Evolutionary conservation across 208 protist species (phyloP).

Genomic region (Acanthamoeba lenticulata): DNA sequence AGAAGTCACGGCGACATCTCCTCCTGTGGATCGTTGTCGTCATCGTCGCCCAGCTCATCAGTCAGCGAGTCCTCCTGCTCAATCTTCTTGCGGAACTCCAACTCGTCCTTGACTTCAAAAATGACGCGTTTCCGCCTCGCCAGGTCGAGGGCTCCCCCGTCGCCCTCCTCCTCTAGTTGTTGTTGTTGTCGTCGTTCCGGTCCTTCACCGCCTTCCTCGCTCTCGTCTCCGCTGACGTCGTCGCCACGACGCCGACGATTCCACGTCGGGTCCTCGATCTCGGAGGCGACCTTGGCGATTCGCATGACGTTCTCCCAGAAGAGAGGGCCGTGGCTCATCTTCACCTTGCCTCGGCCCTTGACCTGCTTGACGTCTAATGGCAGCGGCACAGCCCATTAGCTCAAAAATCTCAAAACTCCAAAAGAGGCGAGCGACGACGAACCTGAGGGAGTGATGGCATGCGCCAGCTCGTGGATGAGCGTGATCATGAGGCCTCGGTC

Average conservation of each 20-base stretch:
- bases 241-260: not conserved
- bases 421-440: not conserved
- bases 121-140: not conserved
- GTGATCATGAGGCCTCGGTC: conserved; percentile 26
- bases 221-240: not conserved
- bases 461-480: conserved; percentile 41
- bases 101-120: conserved; percentile 12
- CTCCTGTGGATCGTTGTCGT: not conserved
- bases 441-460: conserved; percentile 25
- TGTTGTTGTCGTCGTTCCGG: not conserved
- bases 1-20: too few relatives aligned
- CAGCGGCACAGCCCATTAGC: not conserved
- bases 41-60: not conserved
- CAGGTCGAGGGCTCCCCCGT: not conserved
- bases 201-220: not conserved
- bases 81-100: conserved; percentile 1
- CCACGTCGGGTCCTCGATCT: not conserved
- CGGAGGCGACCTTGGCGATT: conserved; percentile 8
- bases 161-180: not conserved
- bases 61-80: conserved; percentile 15
- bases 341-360: conserved; percentile 18
- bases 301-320: conserved; percentile 45
- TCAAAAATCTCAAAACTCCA: not conserved
- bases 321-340: conserved; percentile 12
- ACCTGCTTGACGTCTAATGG: not conserved